A percentile compares a stretch with the other conserved stretches of the same genome.
These are phyloP conservation scores for Kwoniella dejecticola DNA, from an alignment of 768 basidiomycete species.

Conservation along the genomic window DNA sequence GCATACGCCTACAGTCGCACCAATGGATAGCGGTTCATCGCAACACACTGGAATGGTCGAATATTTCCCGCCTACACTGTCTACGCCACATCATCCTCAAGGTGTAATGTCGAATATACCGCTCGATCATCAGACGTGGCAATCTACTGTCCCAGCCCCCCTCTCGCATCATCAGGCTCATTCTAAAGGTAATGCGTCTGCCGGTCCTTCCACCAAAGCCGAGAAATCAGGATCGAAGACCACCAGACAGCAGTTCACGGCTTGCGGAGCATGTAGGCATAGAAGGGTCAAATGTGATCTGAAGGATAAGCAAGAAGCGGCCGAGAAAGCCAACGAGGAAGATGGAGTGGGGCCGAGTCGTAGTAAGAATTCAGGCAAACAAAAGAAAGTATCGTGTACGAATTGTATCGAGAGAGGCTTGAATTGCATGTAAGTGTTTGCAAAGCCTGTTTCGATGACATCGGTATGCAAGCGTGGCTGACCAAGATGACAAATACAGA, in stretches of 20 bases:
- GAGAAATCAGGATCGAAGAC: conserved; percentile 60
- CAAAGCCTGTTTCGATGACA: conserved; percentile 4
- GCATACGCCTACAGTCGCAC: conserved; percentile 2
- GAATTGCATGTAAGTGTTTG: conserved; percentile 80
- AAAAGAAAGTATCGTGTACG: conserved; percentile 66
- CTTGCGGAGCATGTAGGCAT: conserved; percentile 90
- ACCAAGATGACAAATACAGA: conserved; percentile 57
- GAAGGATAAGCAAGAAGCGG: conserved; percentile 70
- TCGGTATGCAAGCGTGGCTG: too few relatives aligned
- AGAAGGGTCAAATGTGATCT: conserved; percentile 92
- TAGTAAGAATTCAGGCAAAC: conserved; percentile 16
- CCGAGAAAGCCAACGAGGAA: conserved; percentile 56
- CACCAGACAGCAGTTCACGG: conserved; percentile 81
- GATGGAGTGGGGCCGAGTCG: conserved; percentile 27
- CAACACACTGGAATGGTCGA: conserved; percentile 11
- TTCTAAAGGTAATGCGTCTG: conserved; percentile 1
- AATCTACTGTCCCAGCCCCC: conserved; percentile 20
- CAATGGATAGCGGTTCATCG: conserved; percentile 12
- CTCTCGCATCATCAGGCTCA: neutral
- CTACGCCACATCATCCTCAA: neutral
- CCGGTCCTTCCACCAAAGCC: conserved; percentile 1
- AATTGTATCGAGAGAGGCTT: conserved; percentile 87
- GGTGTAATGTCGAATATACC: neutral
- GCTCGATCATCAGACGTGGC: conserved; percentile 12
- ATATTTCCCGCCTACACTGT: conserved; percentile 1